Conservation (phyloP, 2,329 filamentous ascomycete genomes). For the Aspergillus cejpii region DNA sequence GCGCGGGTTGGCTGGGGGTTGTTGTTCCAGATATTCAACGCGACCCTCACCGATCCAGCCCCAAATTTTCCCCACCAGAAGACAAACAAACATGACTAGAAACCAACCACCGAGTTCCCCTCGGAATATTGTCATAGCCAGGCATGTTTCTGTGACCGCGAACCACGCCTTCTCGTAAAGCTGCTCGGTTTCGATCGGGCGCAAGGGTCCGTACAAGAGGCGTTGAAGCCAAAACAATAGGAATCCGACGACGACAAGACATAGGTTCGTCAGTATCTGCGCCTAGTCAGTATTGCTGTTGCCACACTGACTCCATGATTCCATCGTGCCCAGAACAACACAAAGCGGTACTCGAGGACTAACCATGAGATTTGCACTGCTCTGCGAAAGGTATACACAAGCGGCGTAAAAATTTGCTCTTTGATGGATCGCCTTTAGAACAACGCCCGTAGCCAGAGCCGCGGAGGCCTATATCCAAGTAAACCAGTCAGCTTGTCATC, state of each 20-base stretch:
- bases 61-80: constrained; percentile 95
- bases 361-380: constrained; percentile 90
- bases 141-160: constrained; percentile 88
- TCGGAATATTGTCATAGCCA: constrained; percentile 97
- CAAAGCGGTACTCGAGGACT: constrained; percentile 25
- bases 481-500: constrained; percentile 7
- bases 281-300: constrained; percentile 2
- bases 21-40: constrained; percentile 90
- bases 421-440: constrained; percentile 87
- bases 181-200: constrained; percentile 92
- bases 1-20: constrained; percentile 79
- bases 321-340: not conserved
- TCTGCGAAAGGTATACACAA: constrained; percentile 93
- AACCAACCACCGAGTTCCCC: constrained; percentile 94
- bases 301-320: not conserved
- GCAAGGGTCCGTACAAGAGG: constrained; percentile 80
- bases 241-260: constrained; percentile 70
- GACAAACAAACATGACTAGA: constrained; percentile 87
- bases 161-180: constrained; percentile 98
- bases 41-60: constrained; percentile 95
- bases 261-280: constrained; percentile 84
- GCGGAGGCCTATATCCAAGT: constrained; percentile 64
- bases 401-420: constrained; percentile 97
- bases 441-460: constrained; percentile 72
- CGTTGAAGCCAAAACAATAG: constrained; percentile 83